These are phyloP conservation scores for Corymbia citriodora DNA, from an alignment of 441 rosid genomes.

Conservation along the genomic window DNA sequence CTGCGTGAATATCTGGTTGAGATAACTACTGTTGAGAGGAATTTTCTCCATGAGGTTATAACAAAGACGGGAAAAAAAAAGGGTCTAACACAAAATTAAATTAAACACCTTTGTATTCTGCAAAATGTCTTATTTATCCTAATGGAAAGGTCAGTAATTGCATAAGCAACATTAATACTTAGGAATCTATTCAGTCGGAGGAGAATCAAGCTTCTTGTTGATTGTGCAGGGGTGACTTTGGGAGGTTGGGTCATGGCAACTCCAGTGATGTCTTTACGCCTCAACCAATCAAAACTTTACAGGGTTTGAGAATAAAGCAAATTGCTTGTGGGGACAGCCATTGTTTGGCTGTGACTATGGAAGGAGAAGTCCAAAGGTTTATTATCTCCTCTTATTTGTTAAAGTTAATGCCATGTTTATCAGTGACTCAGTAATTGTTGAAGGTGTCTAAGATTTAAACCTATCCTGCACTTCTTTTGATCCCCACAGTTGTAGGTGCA, in stretches of 20 bases:
- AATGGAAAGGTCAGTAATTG: neutral
- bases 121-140: neutral
- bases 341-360: slow-evolving; percentile 88
- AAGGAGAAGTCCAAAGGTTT: slow-evolving; percentile 89
- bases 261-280: slow-evolving; percentile 93
- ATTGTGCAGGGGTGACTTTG: slow-evolving; percentile 90
- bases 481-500: neutral
- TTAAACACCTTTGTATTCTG: neutral
- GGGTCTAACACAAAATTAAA: neutral
- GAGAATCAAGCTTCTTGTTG: neutral
- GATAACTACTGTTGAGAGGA: neutral
- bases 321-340: slow-evolving; percentile 99
- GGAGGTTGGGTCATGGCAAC: slow-evolving; percentile 97
- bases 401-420: neutral
- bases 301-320: slow-evolving; percentile 76
- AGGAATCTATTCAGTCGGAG: neutral
- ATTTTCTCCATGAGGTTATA: neutral
- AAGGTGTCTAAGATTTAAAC: neutral
- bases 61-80: neutral
- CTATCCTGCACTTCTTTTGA: neutral
- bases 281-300: slow-evolving; percentile 76
- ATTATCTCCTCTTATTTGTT: neutral
- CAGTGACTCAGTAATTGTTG: neutral
- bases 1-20: neutral
- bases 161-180: neutral